These are phyloP conservation scores for Saksenaea oblongispora DNA, from an alignment of 371 early-diverging fungal species.

Conservation along the genomic window DNA sequence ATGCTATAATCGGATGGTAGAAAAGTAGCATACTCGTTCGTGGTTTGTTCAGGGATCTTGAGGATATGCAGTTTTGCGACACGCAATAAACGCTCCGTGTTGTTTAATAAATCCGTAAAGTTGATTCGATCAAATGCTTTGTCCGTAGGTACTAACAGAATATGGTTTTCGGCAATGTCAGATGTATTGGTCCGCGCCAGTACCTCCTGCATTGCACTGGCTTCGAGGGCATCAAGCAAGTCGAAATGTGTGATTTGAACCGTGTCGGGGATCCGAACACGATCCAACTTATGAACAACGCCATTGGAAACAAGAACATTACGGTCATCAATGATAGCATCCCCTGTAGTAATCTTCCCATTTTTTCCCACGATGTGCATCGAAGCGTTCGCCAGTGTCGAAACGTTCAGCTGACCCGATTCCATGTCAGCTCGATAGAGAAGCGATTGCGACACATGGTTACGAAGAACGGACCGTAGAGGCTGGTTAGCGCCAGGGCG, in stretches of 20 bases:
- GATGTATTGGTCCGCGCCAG: constrained; percentile 38
- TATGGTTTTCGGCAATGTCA: constrained; percentile 36
- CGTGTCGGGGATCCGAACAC: constrained; percentile 46
- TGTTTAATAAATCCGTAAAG: constrained; percentile 36
- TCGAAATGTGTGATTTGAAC: constrained; percentile 48
- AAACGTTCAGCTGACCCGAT: constrained; percentile 29
- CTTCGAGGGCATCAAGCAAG: constrained; percentile 48
- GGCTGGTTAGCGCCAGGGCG: constrained; percentile 34
- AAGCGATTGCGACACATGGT: constrained; percentile 39
- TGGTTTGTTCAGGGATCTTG: constrained; percentile 29
- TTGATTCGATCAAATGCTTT: constrained; percentile 56
- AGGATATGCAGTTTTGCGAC: constrained; percentile 51
- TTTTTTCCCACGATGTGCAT: background rate
- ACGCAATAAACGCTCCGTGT: constrained; percentile 46
- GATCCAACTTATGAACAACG: constrained; percentile 54
- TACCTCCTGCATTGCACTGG: constrained; percentile 41
- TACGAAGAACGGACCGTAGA: constrained; percentile 45
- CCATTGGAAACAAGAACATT: constrained; percentile 60
- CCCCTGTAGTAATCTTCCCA: background rate
- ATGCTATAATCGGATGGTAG: constrained; percentile 32
- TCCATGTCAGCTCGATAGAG: constrained; percentile 43
- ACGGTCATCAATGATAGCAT: background rate
- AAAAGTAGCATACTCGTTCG: constrained; percentile 32
- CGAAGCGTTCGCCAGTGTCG: constrained; percentile 35
- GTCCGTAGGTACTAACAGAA: constrained; percentile 57